Evolutionary conservation across 179 eudicot genomes (phyloP), one percentile per base, ranked within the genome.

Genomic region (Camellia oleifera): DNA sequence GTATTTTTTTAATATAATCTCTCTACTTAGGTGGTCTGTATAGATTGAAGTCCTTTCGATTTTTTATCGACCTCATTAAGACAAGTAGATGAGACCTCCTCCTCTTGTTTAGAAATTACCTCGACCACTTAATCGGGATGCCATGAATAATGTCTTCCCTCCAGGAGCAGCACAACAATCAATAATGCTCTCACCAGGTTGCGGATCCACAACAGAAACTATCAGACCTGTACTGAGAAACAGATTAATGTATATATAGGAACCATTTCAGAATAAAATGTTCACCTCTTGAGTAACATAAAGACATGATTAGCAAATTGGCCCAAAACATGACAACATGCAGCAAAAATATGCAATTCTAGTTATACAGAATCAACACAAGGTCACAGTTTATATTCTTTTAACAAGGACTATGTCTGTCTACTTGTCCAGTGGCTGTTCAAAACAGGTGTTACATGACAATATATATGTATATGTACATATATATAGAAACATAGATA

Each of bases 151-250:
- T 61, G 99, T 92, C 85, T 94, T 96, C 20, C 98, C 99, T 56
- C 98, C 99, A 72, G 98, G 99, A 83, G 99, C 99, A 84, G 98
- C 99, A 85, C 99, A 96, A 84, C 98, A 96, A 82, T 96, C 99
- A 83, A 92, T 53, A 44, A 94, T 91, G 81, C 77, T 82, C 81
- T 96, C 99, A 77, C 92, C 97, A 81, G 99, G 97, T 75, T 86
- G 86, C 77, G 99, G 94, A 84, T 96, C 99, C 81, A 96, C 88
- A 79, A 94, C 86, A 79, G 90, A 89, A 81, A 94, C 98, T 75
- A 91, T 94, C 78, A 96, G 82, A 83, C 98, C 98, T 94, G 87
- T 80, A 82, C 44, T 68, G 62, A 72, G 18, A 75, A 58, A 61
- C n/a, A 17, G 42, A 65, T 54, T 40, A 64, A 48, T 54, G 11